Evolutionary conservation across 2,329 filamentous ascomycete genomes (phyloP), one percentile per base, ranked within the genome.

Genomic region (Didymella keratinophila): DNA sequence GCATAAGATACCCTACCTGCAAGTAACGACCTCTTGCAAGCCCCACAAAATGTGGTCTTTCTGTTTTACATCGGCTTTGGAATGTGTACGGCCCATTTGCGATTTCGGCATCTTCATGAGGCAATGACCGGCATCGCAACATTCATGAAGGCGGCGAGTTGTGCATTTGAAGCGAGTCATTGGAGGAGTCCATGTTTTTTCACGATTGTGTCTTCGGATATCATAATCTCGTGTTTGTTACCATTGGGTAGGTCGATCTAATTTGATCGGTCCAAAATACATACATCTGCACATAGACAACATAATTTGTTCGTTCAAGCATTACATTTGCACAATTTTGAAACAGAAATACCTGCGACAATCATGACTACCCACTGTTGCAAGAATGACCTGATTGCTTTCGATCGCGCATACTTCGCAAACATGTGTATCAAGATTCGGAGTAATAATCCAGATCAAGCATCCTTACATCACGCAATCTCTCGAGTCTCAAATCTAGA

Each of bases 161-260:
- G 48, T 60, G 57, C 48, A 52, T 60, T 56, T 39, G n/a, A 28
- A 55, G 52, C 52, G 56, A 43, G 42, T 55, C 47, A 55, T 54
- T 36, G 36, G 41, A 36, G 46, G 36, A 47, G 47, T 52, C 25
- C 20, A 36, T 39, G 30, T 43, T 23, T 39, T 39, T 21, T 56
- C 27, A 43, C 37, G 48, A 39, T 52, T 43, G 48, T 49, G 42
- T 56, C 16, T 56, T 56, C 37, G 30, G 30, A 44, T 48, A 48
- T 48, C 42, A 25, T 59, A 30, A 44, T 32, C 32, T 45, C 37
- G 51, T 52, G 30, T 52, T 44, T 46, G 42, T 44, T 30, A 58
- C 41, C 32, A 58, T 54, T 50, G n/a, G 50, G 56, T 58, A 58
- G 56, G 46, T 25, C 10, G 50, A 21, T 53, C 42, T 48, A n/a